Evolutionary conservation across 352 stramenopile genomes (phyloP).

Genomic region (Ochromonadaceae sp.): DNA sequence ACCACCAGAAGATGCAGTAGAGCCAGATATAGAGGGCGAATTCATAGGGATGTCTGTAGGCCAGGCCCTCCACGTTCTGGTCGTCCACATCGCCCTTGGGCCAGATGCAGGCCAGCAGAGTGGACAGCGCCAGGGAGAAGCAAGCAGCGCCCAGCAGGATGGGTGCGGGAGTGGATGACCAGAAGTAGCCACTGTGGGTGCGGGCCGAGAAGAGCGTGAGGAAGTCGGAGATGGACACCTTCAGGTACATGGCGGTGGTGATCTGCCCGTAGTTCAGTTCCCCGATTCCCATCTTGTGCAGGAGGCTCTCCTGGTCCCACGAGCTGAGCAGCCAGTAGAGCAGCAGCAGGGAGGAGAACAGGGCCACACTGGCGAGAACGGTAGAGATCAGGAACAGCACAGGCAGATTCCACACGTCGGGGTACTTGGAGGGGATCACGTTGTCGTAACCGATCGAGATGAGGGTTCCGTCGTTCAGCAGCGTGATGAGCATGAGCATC

Average conservation of each 20-base stretch:
- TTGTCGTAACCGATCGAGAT: slow-evolving; percentile 50
- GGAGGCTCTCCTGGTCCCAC: slow-evolving; percentile 1
- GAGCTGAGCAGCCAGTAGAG: slow-evolving; percentile 25
- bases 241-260: slow-evolving; percentile 75
- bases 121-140: slow-evolving; percentile 56
- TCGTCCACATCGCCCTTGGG: slow-evolving; percentile 52
- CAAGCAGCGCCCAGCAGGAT: slow-evolving; percentile 48
- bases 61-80: slow-evolving; percentile 37
- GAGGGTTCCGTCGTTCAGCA: slow-evolving; percentile 83
- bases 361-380: slow-evolving; percentile 26
- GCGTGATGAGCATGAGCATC: slow-evolving; percentile 75
- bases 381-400: slow-evolving; percentile 26
- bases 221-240: slow-evolving; percentile 74
- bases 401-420: slow-evolving; percentile 24
- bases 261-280: slow-evolving; percentile 61
- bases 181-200: slow-evolving; percentile 55
- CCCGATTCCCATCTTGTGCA: slow-evolving; percentile 8
- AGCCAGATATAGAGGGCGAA: slow-evolving; percentile 62
- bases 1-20: slow-evolving; percentile 63
- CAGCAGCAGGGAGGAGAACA: slow-evolving; percentile 28
- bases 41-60: slow-evolving; percentile 32
- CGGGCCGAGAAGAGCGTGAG: slow-evolving; percentile 70
- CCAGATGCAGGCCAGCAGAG: slow-evolving; percentile 59
- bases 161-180: slow-evolving; percentile 43
- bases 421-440: slow-evolving; percentile 3